Conservation (phyloP, 192 early-diverging fungal genomes). For the Podila clonocystis region DNA sequence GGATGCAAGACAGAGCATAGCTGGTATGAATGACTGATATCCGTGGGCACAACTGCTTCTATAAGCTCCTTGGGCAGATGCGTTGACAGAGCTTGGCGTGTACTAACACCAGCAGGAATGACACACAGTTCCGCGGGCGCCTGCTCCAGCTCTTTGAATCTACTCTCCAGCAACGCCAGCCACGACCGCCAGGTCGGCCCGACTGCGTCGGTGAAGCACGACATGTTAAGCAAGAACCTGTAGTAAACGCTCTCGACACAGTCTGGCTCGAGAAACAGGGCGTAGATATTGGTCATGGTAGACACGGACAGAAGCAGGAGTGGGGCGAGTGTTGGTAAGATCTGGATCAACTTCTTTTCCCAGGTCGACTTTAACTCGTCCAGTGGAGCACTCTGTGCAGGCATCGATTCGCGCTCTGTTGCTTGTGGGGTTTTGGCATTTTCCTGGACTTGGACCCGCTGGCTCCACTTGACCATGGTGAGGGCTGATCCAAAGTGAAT, state of each 20-base stretch:
- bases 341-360: constrained; percentile 58
- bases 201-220: constrained; percentile 50
- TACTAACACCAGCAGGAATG: constrained; percentile 54
- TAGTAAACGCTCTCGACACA: constrained; percentile 66
- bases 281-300: constrained; percentile 57
- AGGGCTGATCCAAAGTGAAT: constrained; percentile 70
- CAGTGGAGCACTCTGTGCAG: neutral
- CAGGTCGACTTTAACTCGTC: constrained; percentile 18
- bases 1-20: constrained; percentile 73
- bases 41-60: constrained; percentile 46
- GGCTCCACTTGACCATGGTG: constrained; percentile 66
- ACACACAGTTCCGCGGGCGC: constrained; percentile 26
- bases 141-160: constrained; percentile 24
- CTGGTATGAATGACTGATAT: constrained; percentile 60
- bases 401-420: neutral
- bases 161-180: constrained; percentile 17
- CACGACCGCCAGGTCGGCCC: constrained; percentile 53
- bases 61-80: constrained; percentile 59
- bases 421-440: constrained; percentile 10
- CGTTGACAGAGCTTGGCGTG: too few species aligned
- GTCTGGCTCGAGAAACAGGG: constrained; percentile 64
- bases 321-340: constrained; percentile 43
- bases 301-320: constrained; percentile 57
- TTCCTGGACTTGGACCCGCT: constrained; percentile 17
- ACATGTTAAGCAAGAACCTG: constrained; percentile 61